Conservation (phyloP, 805 yeast genomes). For the Candida succiphila region DNA sequence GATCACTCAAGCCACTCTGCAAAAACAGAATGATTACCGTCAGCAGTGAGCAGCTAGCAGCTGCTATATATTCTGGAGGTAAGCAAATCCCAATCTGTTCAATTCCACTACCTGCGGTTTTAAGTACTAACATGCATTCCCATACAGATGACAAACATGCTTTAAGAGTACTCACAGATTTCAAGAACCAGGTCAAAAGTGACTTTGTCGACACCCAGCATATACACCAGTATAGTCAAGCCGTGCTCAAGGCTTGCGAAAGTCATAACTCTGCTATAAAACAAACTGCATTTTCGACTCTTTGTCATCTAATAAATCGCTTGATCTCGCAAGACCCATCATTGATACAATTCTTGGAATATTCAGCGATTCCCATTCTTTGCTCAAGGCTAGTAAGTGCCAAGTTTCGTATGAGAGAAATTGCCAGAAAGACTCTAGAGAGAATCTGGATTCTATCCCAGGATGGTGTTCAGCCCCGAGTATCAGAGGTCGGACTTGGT, state of each 20-base stretch:
- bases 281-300: conserved; percentile 34
- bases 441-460: conserved; percentile 48
- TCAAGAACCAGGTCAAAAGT: conserved; percentile 46
- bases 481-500: conserved; percentile 34
- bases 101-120: not conserved
- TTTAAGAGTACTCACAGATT: conserved; percentile 2
- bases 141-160: not conserved
- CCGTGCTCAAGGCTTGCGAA: conserved; percentile 35
- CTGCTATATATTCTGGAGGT: not conserved
- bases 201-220: conserved; percentile 40
- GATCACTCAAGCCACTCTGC: too few species aligned
- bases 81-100: not conserved
- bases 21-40: not conserved
- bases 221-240: conserved; percentile 41
- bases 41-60: not conserved
- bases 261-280: conserved; percentile 28
- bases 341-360: conserved; percentile 31
- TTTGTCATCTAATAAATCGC: conserved; percentile 48
- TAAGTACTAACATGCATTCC: not conserved
- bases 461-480: conserved; percentile 31
- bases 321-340: conserved; percentile 43
- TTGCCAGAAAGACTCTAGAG: conserved; percentile 41
- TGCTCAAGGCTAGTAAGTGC: conserved; percentile 34
- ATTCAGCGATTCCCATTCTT: conserved; percentile 40
- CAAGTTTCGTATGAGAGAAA: conserved; percentile 24